Conservation (phyloP, 441 rosid genomes). For the Brassica hybrid region DNA sequence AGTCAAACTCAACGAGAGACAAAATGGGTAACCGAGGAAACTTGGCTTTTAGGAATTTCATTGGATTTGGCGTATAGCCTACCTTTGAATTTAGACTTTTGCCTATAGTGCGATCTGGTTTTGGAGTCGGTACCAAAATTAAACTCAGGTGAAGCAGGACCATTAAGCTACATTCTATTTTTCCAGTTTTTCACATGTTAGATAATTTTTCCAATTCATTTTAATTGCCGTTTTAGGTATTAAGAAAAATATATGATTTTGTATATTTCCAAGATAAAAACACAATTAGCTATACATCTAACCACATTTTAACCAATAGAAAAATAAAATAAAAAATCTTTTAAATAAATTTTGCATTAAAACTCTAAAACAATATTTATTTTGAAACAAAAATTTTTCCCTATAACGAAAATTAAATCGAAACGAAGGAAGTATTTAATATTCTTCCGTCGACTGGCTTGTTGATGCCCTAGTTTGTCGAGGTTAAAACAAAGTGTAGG, state of each 20-base stretch:
- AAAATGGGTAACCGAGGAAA: constrained; percentile 71
- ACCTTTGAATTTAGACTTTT: constrained; percentile 66
- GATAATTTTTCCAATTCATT: too few species aligned
- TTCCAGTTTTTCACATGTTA: constrained; percentile 25
- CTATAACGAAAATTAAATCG: too few species aligned
- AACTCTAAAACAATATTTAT: too few species aligned
- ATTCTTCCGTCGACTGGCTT: neutral
- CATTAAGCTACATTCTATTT: constrained; percentile 39
- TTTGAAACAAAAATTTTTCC: too few species aligned
- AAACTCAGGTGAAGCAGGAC: constrained; percentile 40
- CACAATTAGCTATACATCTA: too few species aligned
- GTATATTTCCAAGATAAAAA: too few species aligned
- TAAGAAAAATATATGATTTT: too few species aligned
- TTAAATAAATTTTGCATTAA: too few species aligned
- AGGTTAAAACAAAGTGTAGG: neutral
- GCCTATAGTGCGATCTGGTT: constrained; percentile 52
- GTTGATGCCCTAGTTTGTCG: constrained; percentile 13
- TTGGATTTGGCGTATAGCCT: constrained; percentile 53
- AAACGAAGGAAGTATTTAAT: neutral
- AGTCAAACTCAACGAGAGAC: constrained; percentile 63
- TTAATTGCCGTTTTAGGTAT: too few species aligned
- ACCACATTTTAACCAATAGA: too few species aligned
- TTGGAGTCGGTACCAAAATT: constrained; percentile 37
- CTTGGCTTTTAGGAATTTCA: constrained; percentile 65
- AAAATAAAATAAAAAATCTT: too few species aligned